phyloP scores from a whole-genome alignment of 2,329 filamentous ascomycete species.

The Alternaria atra region DNA sequence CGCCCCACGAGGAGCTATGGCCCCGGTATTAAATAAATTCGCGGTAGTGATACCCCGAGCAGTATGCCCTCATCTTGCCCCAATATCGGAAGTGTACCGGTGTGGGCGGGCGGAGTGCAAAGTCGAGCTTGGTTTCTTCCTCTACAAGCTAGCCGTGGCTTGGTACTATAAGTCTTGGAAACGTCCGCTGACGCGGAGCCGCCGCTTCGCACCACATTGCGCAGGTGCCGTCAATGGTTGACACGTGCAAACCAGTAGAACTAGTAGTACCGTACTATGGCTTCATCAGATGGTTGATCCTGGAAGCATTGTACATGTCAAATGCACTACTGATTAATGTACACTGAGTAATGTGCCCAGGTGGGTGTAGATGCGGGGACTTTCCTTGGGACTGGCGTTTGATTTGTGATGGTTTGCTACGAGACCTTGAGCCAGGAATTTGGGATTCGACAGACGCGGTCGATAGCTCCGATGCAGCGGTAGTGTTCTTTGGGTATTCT shows the following conservation, averaged over 20 bases:
- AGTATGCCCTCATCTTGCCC: background rate
- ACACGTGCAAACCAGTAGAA: background rate
- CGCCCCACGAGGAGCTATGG: background rate
- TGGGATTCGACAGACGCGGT: background rate
- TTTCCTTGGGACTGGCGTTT: background rate
- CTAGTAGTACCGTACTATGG: background rate
- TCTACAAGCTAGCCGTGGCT: constrained; percentile 11
- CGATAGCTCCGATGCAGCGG: background rate
- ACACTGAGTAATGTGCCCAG: background rate
- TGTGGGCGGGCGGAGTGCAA: constrained; percentile 22
- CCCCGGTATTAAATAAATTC: constrained; percentile 2
- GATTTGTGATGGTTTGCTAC: background rate
- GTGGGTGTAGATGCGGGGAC: background rate
- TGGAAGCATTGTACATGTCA: background rate
- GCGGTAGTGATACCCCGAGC: constrained; percentile 25
- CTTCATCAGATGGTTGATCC: background rate
- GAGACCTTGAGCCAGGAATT: background rate
- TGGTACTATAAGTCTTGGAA: background rate
- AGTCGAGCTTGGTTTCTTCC: constrained; percentile 19
- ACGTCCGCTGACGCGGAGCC: constrained; percentile 2
- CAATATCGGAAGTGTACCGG: background rate
- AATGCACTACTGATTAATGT: background rate
- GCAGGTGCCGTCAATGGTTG: background rate
- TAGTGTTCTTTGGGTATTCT: background rate
- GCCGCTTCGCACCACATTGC: background rate